Evolutionary conservation across 352 stramenopile species (phyloP).

Genomic region (Albugo candida): DNA sequence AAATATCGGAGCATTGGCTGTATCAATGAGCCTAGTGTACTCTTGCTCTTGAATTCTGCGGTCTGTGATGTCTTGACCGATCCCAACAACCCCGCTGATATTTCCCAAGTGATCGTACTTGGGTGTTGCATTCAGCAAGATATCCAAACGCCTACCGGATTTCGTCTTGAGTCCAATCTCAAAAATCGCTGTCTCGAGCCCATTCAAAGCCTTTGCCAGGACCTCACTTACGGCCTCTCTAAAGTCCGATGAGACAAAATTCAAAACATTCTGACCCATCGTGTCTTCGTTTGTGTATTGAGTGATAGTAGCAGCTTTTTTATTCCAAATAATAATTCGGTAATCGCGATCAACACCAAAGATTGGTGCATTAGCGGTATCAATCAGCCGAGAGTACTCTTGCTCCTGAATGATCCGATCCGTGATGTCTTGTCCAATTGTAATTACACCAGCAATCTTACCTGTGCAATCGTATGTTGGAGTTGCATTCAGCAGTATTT

Average conservation of each 20-base stretch:
- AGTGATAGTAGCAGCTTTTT: slow-evolving; percentile 75
- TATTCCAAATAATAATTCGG: slow-evolving; percentile 84
- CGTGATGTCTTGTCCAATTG: slow-evolving; percentile 71
- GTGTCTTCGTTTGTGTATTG: slow-evolving; percentile 77
- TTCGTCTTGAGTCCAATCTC: slow-evolving; percentile 72
- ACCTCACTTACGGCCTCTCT: slow-evolving; percentile 41
- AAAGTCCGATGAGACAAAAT: slow-evolving; percentile 47
- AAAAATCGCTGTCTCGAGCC: slow-evolving; percentile 60
- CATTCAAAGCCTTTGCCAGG: slow-evolving; percentile 37
- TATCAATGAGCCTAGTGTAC: slow-evolving; percentile 76
- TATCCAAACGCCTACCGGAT: slow-evolving; percentile 39
- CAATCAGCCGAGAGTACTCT: slow-evolving; percentile 61
- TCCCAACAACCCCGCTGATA: slow-evolving; percentile 59
- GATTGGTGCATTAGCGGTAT: slow-evolving; percentile 69
- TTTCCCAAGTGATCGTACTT: slow-evolving; percentile 45
- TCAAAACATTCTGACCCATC: slow-evolving; percentile 53
- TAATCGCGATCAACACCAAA: slow-evolving; percentile 68
- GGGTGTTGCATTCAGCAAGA: slow-evolving; percentile 62
- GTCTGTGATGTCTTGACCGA: slow-evolving; percentile 69
- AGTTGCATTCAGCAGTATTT: slow-evolving; percentile 62
- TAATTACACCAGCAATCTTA: slow-evolving; percentile 46
- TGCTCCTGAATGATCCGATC: slow-evolving; percentile 61
- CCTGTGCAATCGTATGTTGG: slow-evolving; percentile 41
- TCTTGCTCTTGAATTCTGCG: slow-evolving; percentile 71
- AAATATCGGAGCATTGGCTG: slow-evolving; percentile 81